Percentiles rank a stretch among this genome's conserved stretches.
Evolutionary conservation across 1,139 yeast genomes (phyloP).

Genomic region (Zhuliangozyma blackwelliae): DNA sequence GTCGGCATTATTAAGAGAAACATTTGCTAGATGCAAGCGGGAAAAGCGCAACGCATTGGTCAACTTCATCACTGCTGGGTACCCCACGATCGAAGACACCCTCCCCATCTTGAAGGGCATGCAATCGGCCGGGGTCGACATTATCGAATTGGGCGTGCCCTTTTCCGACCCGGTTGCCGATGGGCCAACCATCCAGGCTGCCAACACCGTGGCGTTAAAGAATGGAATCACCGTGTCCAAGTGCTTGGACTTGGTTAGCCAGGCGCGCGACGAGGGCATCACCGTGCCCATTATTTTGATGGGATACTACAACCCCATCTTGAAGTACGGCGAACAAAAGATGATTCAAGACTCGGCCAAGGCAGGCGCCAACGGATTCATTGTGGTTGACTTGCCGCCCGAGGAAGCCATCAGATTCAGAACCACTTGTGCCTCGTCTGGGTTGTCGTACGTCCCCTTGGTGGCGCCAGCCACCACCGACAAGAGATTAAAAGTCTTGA

Average conservation of each 20-base stretch:
- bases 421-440: slow-evolving; percentile 60
- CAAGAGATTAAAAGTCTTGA: slow-evolving; percentile 72
- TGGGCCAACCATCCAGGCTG: slow-evolving; percentile 92
- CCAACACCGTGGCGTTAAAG: slow-evolving; percentile 72
- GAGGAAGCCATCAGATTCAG: slow-evolving; percentile 93
- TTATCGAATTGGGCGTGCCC: slow-evolving; percentile 93
- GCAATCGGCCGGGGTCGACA: slow-evolving; percentile 93
- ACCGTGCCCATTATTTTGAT: slow-evolving; percentile 84
- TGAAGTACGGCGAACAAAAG: slow-evolving; percentile 83
- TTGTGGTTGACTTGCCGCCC: slow-evolving; percentile 94
- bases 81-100: slow-evolving; percentile 83
- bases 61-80: slow-evolving; percentile 93
- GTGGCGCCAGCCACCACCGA: slow-evolving; percentile 97
- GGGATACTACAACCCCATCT: slow-evolving; percentile 97
- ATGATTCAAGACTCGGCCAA: slow-evolving; percentile 70
- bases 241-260: slow-evolving; percentile 63
- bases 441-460: slow-evolving; percentile 82
- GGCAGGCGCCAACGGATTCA: slow-evolving; percentile 94
- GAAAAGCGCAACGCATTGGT: slow-evolving; percentile 86
- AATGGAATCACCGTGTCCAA: slow-evolving; percentile 74
- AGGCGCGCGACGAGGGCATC: slow-evolving; percentile 80
- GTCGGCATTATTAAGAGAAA: slow-evolving; percentile 66
- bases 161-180: slow-evolving; percentile 99
- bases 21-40: slow-evolving; percentile 65
- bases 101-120: slow-evolving; percentile 80